Evolutionary conservation across 495 filamentous ascomycete genomes (phyloP), one percentile per base, ranked within the genome.

Genomic region (Rhizodiscina lignyota): DNA sequence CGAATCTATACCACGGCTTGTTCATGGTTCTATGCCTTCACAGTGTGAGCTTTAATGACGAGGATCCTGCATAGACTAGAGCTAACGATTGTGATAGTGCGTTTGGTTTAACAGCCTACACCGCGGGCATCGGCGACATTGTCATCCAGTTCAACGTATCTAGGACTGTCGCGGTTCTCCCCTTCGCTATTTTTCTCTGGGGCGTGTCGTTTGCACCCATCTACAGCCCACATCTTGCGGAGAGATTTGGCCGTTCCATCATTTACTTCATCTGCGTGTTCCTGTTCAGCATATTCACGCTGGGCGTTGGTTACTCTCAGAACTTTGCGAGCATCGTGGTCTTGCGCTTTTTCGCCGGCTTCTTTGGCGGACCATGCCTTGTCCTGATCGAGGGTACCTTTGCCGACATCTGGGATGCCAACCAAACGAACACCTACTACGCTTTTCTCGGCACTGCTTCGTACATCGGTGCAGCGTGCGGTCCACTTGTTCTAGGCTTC

Each of bases 311-410:
- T 0, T 43, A 50, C 16, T 53, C 57, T 1, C 40, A 46, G 18
- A 48, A 37, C 5, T 58, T 55, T 26, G 41, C 45, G 10, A 36
- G 43, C 32, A 49, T 63, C 11, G 49, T 46, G 11, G 44, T 55
- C n/a, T 58, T 50, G 32, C 55, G 60, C 10, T 62, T 62, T 38
- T 59, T 62, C 23, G 59, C 60, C 16, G 59, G 60, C 8, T 39
- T 63, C 17, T 49, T 48, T 17, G 60, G 59, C 18, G 59, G 60
- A 13, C 61, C 62, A 6, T 53, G 49, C 18, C 42, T 66, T 3
- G 59, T 60, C 18, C 41, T 63, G 34, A 59, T 60, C 18, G 57
- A 60, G 31, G 62, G 61, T 12, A 66, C 61, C 22, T 58, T 63
- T 39, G 59, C 60, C 28, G 62, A 66, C 35, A 52, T 61, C 4